Base-by-base conservation (phyloP, 208 protist genomes). In the Acanthamoeba sp. region DNA sequence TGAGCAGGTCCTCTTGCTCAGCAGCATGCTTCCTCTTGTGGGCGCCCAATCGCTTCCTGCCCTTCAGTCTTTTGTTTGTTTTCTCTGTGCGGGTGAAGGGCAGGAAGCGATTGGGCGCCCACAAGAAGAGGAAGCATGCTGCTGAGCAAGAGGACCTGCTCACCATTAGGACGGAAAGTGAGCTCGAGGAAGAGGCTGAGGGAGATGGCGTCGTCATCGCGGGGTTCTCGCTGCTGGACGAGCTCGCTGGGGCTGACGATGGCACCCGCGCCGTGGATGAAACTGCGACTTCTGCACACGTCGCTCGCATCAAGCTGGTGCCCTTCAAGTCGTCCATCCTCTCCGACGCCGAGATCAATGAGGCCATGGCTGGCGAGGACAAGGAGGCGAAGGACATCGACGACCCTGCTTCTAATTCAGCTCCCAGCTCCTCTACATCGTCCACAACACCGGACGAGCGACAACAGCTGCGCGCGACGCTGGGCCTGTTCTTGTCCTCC, bases 251-350 rank as follows among this genome's bases (percentile, higher is more conserved):
- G 0, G 69, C 20, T 40, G 69, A 34, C 0, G 24, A 27, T 1
- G 34, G 27, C 9, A 38, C 2, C 69, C 10, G 14, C 7, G n/a
- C 1, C 69, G 29, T 18, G 18, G 32, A 78, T 32, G 38, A 34
- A 2, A 14, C 29, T 1, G 1, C 50, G 0, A 3, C 50, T 7
- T 55, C 50, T 20, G 18, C 50, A 24, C 50, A 10, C 34, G 42
- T 78, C 69, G 20, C 69, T 22, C 69, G 69, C 69, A 40, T 78
- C 1, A 45, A 38, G 69, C 69, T 78, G 34, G 69, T 78, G 29
- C 69, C 69, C 9, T 78, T 78, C 69, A 34, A 78, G 69, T 78
- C 69, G 29, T 7, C 69, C 69, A 78, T 78, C 69, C 29, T 78
- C 29, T 78, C 69, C 69, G 69, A 78, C 7, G 38, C 69, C 32